Conservation (phyloP, 208 protist species). For the Balamuthia mandrillaris region DNA sequence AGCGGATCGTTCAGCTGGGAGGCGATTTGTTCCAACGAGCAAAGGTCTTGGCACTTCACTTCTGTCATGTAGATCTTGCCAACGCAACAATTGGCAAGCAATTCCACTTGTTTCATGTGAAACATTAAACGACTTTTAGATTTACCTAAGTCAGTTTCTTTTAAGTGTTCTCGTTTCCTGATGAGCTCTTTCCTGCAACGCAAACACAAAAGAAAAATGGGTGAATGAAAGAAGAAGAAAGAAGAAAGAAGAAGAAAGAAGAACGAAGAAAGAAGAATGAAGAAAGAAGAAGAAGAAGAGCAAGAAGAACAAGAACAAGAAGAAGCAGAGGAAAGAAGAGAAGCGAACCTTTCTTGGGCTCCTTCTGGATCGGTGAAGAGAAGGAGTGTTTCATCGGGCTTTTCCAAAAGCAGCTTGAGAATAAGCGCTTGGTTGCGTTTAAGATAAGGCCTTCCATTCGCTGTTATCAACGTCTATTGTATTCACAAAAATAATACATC, state of each 20-base stretch:
- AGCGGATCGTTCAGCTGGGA: neutral
- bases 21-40: conserved; percentile 1
- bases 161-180: too few relatives aligned
- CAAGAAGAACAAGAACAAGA: too few relatives aligned
- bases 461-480: neutral
- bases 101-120: neutral
- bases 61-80: conserved; percentile 32
- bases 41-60: neutral
- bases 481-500: too few relatives aligned
- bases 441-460: neutral
- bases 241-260: too few relatives aligned
- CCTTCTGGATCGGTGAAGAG: conserved; percentile 28
- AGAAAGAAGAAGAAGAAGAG: too few relatives aligned
- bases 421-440: conserved; percentile 1
- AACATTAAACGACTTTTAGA: neutral
- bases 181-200: too few relatives aligned
- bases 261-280: too few relatives aligned
- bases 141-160: neutral
- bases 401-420: conserved; percentile 28
- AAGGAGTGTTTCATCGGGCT: neutral
- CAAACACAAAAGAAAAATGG: too few relatives aligned
- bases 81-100: conserved; percentile 1
- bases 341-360: neutral
- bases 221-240: too few relatives aligned
- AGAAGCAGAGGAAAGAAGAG: too few relatives aligned